A percentile compares a stretch with the other conserved stretches of the same genome.
phyloP scores from a whole-genome alignment of 1,284 basidiomycete species.

The Dichomitus squalens region DNA sequence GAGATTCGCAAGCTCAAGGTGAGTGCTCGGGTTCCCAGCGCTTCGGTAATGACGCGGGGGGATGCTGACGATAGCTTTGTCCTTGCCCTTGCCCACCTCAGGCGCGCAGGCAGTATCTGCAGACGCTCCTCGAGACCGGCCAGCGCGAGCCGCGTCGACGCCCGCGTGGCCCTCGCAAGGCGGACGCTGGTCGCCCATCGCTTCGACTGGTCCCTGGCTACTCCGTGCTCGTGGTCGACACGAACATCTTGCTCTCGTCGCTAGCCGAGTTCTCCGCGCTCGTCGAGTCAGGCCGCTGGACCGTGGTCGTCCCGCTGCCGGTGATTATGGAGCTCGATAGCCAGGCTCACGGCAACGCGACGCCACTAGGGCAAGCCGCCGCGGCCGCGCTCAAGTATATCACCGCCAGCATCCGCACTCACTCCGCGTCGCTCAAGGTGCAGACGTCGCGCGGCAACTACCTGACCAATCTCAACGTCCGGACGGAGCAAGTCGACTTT shows the following conservation, averaged over 20 bases:
- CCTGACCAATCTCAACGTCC: conserved; percentile 79
- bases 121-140: conserved; percentile 54
- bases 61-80: conserved; percentile 2
- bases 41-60: neutral
- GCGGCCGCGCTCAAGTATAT: conserved; percentile 75
- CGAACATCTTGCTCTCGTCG: conserved; percentile 89
- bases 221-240: conserved; percentile 90
- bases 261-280: conserved; percentile 73
- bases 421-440: conserved; percentile 83
- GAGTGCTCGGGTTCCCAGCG: conserved; percentile 16
- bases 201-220: conserved; percentile 82
- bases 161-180: conserved; percentile 38
- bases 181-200: conserved; percentile 37
- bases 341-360: conserved; percentile 62
- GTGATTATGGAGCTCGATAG: conserved; percentile 98
- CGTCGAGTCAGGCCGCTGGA: conserved; percentile 85
- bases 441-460: conserved; percentile 97
- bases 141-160: conserved; percentile 37
- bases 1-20: conserved; percentile 82
- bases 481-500: conserved; percentile 87
- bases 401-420: conserved; percentile 73
- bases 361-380: conserved; percentile 73
- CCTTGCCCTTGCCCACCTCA: conserved; percentile 31
- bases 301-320: conserved; percentile 87
- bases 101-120: conserved; percentile 70